phyloP scores from a whole-genome alignment of 768 basidiomycete species.

The Leccinum variicolor region DNA sequence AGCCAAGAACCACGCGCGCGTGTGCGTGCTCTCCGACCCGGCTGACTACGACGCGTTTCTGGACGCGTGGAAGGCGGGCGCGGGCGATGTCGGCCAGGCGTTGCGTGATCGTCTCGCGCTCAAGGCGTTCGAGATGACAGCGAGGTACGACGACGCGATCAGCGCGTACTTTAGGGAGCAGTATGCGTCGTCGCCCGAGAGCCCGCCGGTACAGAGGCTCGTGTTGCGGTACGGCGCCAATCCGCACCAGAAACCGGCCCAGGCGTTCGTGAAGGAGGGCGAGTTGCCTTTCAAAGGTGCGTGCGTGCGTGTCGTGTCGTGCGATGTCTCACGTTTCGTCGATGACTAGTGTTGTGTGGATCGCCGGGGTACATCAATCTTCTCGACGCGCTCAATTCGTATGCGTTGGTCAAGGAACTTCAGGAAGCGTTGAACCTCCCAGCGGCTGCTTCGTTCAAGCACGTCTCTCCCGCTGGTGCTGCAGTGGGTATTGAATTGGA shows the following conservation, averaged over 20 bases:
- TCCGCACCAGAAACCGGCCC: conserved; percentile 98
- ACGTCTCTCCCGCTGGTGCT: conserved; percentile 97
- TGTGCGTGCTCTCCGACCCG: conserved; percentile 86
- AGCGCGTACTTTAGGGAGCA: conserved; percentile 95
- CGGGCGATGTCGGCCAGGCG: conserved; percentile 69
- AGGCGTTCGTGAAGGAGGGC: conserved; percentile 88
- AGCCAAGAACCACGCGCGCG: conserved; percentile 96
- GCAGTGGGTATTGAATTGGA: conserved; percentile 86
- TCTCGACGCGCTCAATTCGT: conserved; percentile 95
- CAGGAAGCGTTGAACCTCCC: conserved; percentile 83
- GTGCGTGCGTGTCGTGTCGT: neutral
- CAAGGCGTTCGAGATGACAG: conserved; percentile 97
- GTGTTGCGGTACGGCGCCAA: conserved; percentile 94
- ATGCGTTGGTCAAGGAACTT: conserved; percentile 92
- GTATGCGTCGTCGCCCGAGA: conserved; percentile 85
- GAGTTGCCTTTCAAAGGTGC: conserved; percentile 91
- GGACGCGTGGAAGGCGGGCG: conserved; percentile 68
- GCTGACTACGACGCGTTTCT: conserved; percentile 84
- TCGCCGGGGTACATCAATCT: conserved; percentile 99
- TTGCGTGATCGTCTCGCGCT: conserved; percentile 80
- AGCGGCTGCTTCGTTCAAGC: conserved; percentile 98
- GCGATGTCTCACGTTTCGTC: conserved; percentile 2
- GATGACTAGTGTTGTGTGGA: conserved; percentile 70
- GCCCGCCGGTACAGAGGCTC: conserved; percentile 75
- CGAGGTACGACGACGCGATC: conserved; percentile 92